Evolutionary conservation across 2,329 filamentous ascomycete genomes (phyloP).

Genomic region (Monilinia fructicola): DNA sequence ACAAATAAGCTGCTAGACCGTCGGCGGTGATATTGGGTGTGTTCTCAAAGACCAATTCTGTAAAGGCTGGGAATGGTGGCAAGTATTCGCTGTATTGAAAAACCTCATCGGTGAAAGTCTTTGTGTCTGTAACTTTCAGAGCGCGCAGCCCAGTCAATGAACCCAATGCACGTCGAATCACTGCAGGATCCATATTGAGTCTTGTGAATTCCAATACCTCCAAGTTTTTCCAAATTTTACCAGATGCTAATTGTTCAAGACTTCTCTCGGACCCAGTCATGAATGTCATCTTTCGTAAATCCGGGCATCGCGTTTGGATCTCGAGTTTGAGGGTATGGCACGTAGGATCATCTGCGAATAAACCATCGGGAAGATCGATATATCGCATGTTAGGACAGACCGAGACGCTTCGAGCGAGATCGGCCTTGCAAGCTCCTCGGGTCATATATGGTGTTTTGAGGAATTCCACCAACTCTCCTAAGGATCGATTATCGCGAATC

Average conservation of each 20-base stretch:
- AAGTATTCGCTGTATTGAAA: constrained; percentile 65
- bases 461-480: constrained; percentile 71
- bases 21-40: constrained; percentile 68
- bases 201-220: constrained; percentile 70
- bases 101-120: constrained; percentile 73
- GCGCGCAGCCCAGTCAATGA: constrained; percentile 67
- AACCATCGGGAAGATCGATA: constrained; percentile 84
- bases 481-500: constrained; percentile 68
- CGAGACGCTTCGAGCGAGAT: constrained; percentile 81
- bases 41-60: constrained; percentile 70
- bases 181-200: constrained; percentile 67
- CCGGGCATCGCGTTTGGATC: constrained; percentile 77
- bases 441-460: constrained; percentile 95
- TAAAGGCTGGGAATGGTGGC: constrained; percentile 71
- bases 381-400: constrained; percentile 83
- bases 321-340: constrained; percentile 79
- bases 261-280: constrained; percentile 73
- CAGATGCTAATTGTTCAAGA: constrained; percentile 67
- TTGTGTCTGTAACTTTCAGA: constrained; percentile 69
- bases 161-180: constrained; percentile 69
- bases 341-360: constrained; percentile 76
- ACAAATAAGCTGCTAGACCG: constrained; percentile 69
- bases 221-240: constrained; percentile 65
- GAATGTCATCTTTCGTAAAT: constrained; percentile 89
- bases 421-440: constrained; percentile 76